Conservation (phyloP, 345 rosid species). For the Brassica napus region DNA sequence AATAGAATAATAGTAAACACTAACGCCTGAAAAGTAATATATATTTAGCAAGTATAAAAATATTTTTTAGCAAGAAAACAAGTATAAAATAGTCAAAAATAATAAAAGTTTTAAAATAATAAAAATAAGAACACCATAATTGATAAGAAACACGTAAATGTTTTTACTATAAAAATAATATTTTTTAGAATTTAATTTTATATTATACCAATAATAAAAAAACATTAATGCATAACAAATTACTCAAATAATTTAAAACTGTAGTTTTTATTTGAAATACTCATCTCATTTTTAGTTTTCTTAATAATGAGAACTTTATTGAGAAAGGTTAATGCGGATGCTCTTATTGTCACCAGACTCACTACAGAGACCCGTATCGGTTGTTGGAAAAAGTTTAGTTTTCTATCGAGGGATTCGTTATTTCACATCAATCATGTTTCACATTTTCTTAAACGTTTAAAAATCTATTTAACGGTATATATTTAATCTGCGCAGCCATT, state of each 20-base stretch:
- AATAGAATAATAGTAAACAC: background rate
- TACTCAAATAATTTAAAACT: background rate
- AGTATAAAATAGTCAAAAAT: background rate
- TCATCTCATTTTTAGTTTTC: background rate
- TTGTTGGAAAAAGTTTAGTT: background rate
- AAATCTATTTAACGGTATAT: constrained; percentile 21
- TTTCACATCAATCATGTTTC: constrained; percentile 27
- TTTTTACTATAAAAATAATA: background rate
- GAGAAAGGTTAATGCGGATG: background rate
- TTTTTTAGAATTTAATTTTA: background rate
- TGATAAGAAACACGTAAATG: background rate
- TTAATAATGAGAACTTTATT: background rate
- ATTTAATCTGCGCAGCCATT: constrained; percentile 23
- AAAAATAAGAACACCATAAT: background rate
- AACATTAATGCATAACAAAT: background rate
- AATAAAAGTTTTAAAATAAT: too few relatives aligned
- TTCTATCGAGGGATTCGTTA: background rate
- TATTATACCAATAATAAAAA: background rate
- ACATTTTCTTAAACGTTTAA: background rate
- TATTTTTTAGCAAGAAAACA: background rate
- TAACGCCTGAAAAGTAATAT: background rate
- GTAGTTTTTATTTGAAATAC: background rate
- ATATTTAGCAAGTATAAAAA: background rate
- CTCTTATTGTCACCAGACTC: background rate
- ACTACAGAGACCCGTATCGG: background rate